Conservation (phyloP, 106 monocot species). For the Phalaenopsis aphrodite region DNA sequence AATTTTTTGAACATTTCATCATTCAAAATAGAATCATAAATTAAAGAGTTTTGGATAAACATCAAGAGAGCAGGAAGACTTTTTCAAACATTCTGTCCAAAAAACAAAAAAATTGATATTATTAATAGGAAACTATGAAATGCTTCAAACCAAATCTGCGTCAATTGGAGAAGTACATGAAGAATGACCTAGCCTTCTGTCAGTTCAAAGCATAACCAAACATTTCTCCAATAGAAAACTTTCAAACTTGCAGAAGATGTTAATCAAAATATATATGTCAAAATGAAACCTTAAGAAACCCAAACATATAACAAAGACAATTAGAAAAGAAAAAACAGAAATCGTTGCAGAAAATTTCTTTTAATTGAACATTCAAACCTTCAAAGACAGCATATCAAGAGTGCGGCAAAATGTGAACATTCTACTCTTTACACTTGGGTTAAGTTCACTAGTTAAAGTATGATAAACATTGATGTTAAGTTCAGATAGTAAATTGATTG, state of each 20-base stretch:
- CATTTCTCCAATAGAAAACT: slow-evolving; percentile 33
- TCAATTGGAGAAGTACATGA: slow-evolving; percentile 54
- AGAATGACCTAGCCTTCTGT: slow-evolving; percentile 60
- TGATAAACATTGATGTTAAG: slow-evolving; percentile 14
- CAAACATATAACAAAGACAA: slow-evolving; percentile 15
- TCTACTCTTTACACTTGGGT: slow-evolving; percentile 15
- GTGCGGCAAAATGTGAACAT: slow-evolving; percentile 30
- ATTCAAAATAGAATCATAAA: slow-evolving; percentile 33
- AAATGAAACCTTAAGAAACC: slow-evolving; percentile 54
- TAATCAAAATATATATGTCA: slow-evolving; percentile 40
- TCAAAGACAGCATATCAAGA: slow-evolving; percentile 46
- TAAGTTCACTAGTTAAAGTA: slow-evolving; percentile 3
- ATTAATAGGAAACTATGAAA: slow-evolving; percentile 23
- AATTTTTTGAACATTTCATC: slow-evolving; percentile 12
- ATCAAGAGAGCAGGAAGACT: slow-evolving; percentile 22
- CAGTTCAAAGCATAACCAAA: slow-evolving; percentile 51
- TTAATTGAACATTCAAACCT: slow-evolving; percentile 20
- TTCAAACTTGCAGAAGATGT: slow-evolving; percentile 37
- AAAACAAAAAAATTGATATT: slow-evolving; percentile 27
- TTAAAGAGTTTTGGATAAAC: slow-evolving; percentile 50
- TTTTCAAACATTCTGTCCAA: slow-evolving; percentile 47
- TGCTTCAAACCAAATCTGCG: slow-evolving; percentile 22
- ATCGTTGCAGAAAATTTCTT: neutral
- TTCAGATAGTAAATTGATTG: slow-evolving; percentile 28
- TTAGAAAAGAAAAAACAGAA: slow-evolving; percentile 6